A percentile compares a stretch with the other conserved stretches of the same genome.
phyloP scores from a whole-genome alignment of 2,329 filamentous ascomycete genomes.

The Clarireedia hainanense region DNA sequence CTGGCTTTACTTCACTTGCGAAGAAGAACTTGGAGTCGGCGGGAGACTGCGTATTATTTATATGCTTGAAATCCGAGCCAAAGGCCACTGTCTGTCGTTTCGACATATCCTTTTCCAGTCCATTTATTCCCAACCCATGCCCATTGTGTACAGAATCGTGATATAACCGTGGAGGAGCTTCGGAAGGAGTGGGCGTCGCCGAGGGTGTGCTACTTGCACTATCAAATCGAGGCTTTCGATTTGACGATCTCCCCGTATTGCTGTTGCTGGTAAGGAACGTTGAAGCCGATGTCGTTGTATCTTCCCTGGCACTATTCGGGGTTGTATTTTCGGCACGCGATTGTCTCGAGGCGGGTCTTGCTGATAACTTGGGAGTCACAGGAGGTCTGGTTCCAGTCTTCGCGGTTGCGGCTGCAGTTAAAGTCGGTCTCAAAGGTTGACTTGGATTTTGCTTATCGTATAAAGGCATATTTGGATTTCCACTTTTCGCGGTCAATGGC shows the following conservation, averaged over 20 bases:
- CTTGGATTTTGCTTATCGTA: constrained; percentile 40
- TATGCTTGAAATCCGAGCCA: constrained; percentile 30
- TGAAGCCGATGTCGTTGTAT: constrained; percentile 44
- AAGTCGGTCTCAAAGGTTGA: constrained; percentile 58
- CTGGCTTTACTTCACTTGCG: constrained; percentile 63
- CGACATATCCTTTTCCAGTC: constrained; percentile 22
- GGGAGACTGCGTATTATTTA: constrained; percentile 21
- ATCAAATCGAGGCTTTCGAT: constrained; percentile 63
- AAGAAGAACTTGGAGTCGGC: constrained; percentile 78
- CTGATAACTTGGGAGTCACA: constrained; percentile 50
- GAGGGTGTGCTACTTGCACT: constrained; percentile 59
- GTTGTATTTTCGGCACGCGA: constrained; percentile 32
- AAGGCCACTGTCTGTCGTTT: constrained; percentile 33
- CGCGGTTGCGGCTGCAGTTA: constrained; percentile 47
- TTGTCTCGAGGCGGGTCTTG: constrained; percentile 24
- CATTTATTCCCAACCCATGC: constrained; percentile 19
- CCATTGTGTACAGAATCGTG: constrained; percentile 28
- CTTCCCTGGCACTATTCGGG: constrained; percentile 34
- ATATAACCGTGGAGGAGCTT: constrained; percentile 7
- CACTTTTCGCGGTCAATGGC: constrained; percentile 20
- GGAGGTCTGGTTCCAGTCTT: constrained; percentile 45
- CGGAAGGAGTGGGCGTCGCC: constrained; percentile 30
- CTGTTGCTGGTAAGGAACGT: constrained; percentile 53
- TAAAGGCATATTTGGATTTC: constrained; percentile 34
- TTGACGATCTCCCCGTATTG: constrained; percentile 71